These are phyloP conservation scores for Dioscorea alata DNA, from an alignment of 106 monocot genomes.

Conservation along the genomic window DNA sequence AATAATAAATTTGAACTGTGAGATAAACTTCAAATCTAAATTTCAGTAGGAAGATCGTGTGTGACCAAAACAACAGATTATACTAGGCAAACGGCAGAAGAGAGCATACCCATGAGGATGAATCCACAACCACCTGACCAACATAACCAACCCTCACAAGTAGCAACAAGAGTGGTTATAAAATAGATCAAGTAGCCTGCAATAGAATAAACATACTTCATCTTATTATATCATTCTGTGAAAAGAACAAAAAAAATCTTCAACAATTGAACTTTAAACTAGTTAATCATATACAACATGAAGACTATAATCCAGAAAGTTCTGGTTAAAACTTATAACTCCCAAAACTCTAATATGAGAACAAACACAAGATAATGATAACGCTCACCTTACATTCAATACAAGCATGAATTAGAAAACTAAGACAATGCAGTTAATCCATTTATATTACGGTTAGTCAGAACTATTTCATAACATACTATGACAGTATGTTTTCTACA, in stretches of 20 bases:
- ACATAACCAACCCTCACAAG: constrained; percentile 72
- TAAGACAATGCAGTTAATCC: too few species aligned
- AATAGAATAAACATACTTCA: neutral
- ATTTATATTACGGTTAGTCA: too few species aligned
- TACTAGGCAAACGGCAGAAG: neutral
- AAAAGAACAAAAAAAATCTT: neutral
- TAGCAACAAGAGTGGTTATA: constrained; percentile 54
- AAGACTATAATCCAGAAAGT: neutral
- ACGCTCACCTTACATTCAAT: too few species aligned
- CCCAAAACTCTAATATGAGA: neutral
- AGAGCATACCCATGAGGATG: constrained; percentile 80
- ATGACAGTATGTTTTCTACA: too few species aligned
- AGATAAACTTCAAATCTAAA: neutral
- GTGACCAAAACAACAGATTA: neutral
- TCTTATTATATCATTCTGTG: neutral
- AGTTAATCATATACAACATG: neutral
- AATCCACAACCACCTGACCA: constrained; percentile 93
- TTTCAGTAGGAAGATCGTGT: neutral
- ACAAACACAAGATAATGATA: neutral
- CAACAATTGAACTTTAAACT: neutral
- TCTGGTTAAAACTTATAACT: neutral
- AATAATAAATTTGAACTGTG: neutral
- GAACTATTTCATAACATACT: too few species aligned
- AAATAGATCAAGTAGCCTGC: constrained; percentile 65
- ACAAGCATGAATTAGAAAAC: too few species aligned